A percentile compares a stretch with the other conserved stretches of the same genome.
Conservation (phyloP, 2,329 filamentous ascomycete species). For the Atkinsonella hypoxylon region DNA sequence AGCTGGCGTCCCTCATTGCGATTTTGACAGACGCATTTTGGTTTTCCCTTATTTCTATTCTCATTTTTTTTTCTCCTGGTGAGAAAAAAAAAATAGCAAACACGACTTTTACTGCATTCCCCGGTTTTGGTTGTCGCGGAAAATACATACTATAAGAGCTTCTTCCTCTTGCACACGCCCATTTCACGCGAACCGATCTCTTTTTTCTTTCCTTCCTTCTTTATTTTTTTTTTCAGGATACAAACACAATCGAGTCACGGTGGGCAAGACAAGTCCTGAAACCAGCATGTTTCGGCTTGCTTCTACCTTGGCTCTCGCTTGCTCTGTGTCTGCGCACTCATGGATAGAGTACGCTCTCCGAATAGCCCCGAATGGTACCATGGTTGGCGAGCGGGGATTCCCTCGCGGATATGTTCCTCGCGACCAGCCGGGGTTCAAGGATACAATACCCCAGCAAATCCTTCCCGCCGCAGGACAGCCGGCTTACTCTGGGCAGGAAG, state of each 20-base stretch:
- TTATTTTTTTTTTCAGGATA: slow-evolving; percentile 6
- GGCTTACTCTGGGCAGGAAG: slow-evolving; percentile 46
- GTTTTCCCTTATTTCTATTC: neutral
- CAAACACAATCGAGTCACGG: neutral
- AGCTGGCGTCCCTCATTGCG: no score
- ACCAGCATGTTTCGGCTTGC: slow-evolving; percentile 8
- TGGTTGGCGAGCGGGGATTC: slow-evolving; percentile 60
- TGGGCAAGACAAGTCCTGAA: neutral
- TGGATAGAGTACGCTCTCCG: slow-evolving; percentile 72
- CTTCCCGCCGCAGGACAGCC: slow-evolving; percentile 52
- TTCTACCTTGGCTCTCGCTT: slow-evolving; percentile 18
- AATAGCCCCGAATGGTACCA: slow-evolving; percentile 62
- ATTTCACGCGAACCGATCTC: neutral
- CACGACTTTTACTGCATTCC: neutral
- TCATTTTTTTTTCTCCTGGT: neutral
- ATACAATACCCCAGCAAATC: slow-evolving; percentile 48
- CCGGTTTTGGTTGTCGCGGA: neutral
- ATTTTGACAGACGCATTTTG: neutral
- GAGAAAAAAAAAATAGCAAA: neutral
- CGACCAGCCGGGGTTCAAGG: slow-evolving; percentile 39
- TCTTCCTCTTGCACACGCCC: neutral
- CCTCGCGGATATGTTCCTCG: slow-evolving; percentile 58
- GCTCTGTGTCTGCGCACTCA: slow-evolving; percentile 46
- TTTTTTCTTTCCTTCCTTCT: no score
- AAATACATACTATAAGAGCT: neutral